Evolutionary conservation across 2,329 filamentous ascomycete species (phyloP).

Genomic region (Aspergillus fructus): DNA sequence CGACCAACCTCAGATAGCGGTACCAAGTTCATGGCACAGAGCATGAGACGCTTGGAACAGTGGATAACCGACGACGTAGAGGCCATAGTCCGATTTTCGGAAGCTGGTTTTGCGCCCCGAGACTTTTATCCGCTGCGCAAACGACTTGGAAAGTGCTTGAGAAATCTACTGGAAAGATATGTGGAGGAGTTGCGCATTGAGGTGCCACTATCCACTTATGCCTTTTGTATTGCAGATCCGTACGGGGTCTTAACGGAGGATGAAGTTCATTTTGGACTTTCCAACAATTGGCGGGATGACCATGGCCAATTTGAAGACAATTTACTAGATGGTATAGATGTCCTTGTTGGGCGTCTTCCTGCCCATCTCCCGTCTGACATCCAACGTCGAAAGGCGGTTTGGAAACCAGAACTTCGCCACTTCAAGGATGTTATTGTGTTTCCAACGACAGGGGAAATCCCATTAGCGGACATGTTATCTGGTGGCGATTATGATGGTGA

Average conservation of each 20-base stretch:
- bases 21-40: conserved; percentile 17
- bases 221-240: conserved; percentile 59
- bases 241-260: conserved; percentile 51
- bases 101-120: conserved; percentile 49
- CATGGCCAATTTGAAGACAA: conserved; percentile 40
- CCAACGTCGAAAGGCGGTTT: conserved; percentile 53
- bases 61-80: conserved; percentile 37
- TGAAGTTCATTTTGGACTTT: conserved; percentile 58
- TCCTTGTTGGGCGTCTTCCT: conserved; percentile 59
- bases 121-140: conserved; percentile 43
- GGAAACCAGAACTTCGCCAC: conserved; percentile 52
- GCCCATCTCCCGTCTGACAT: conserved; percentile 60
- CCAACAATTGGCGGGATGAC: conserved; percentile 42
- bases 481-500: conserved; percentile 68
- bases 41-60: conserved; percentile 31
- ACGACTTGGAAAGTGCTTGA: conserved; percentile 40
- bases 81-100: conserved; percentile 37
- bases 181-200: conserved; percentile 50
- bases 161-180: conserved; percentile 40
- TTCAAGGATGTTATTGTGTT: conserved; percentile 61
- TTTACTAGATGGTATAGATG: conserved; percentile 48
- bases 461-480: conserved; percentile 60
- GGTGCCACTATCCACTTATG: conserved; percentile 52
- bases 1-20: conserved; percentile 26
- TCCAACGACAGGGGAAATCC: conserved; percentile 50